These are phyloP conservation scores for Elaeagnus macrophylla DNA, from an alignment of 306 rosid species.

Conservation along the genomic window DNA sequence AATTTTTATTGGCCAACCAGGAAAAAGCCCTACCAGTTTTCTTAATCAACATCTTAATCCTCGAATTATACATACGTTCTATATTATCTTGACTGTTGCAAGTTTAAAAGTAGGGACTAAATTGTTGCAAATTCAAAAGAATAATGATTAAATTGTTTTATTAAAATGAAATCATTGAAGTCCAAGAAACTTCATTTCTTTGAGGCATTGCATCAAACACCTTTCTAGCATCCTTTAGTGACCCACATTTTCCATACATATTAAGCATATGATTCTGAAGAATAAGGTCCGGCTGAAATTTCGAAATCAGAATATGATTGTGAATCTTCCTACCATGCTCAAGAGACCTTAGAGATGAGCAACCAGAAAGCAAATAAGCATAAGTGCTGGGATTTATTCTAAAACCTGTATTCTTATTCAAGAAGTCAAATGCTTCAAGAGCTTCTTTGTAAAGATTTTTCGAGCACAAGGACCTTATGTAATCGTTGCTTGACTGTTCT, in stretches of 20 bases:
- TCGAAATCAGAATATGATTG: slow-evolving; percentile 32
- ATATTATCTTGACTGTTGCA: too few species aligned
- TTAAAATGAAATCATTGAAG: slow-evolving; percentile 65
- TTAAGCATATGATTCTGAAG: slow-evolving; percentile 58
- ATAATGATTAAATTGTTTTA: too few species aligned
- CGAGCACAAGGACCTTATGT: slow-evolving; percentile 40
- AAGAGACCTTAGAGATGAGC: slow-evolving; percentile 52
- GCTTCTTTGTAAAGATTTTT: slow-evolving; percentile 48
- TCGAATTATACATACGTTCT: too few species aligned
- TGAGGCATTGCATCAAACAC: slow-evolving; percentile 55
- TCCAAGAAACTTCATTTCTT: slow-evolving; percentile 68
- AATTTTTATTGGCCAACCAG: too few species aligned
- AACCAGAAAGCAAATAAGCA: slow-evolving; percentile 44
- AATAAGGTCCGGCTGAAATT: slow-evolving; percentile 31
- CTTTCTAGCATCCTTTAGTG: slow-evolving; percentile 51
- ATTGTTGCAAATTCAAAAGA: too few species aligned
- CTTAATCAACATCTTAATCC: too few species aligned
- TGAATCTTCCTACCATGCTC: slow-evolving; percentile 50
- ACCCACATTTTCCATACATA: slow-evolving; percentile 77
- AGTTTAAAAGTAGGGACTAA: too few species aligned
- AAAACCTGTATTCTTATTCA: slow-evolving; percentile 21
- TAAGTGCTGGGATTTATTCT: slow-evolving; percentile 38
- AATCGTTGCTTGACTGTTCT: slow-evolving; percentile 30
- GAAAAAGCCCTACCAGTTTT: too few species aligned
- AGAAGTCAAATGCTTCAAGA: slow-evolving; percentile 44